Conservation (phyloP, 108 stramenopile species). For the Nannochloropsis gaditana region DNA sequence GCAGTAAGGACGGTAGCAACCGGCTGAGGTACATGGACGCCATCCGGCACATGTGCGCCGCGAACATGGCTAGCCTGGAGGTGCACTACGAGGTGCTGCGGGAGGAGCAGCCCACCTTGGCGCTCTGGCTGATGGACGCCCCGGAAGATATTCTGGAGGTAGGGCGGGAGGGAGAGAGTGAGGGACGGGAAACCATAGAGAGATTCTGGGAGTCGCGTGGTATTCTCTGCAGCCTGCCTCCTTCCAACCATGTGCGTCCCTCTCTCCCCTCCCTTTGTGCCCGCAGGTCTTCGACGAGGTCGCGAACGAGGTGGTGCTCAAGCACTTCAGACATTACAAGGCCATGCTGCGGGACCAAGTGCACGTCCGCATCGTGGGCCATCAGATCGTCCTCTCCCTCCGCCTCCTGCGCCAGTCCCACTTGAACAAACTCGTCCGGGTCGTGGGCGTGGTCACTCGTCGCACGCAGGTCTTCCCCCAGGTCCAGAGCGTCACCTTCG, state of each 20-base stretch:
- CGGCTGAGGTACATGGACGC: slow-evolving; percentile 69
- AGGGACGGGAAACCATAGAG: background rate
- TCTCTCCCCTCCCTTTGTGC: slow-evolving; percentile 23
- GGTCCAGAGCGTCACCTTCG: slow-evolving; percentile 61
- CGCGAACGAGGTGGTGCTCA: slow-evolving; percentile 53
- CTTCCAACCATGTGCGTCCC: background rate
- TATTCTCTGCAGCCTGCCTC: slow-evolving; percentile 1
- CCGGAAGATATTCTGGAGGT: slow-evolving; percentile 88
- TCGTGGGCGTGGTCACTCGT: slow-evolving; percentile 92
- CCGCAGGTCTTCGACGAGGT: slow-evolving; percentile 46
- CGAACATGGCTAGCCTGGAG: slow-evolving; percentile 74
- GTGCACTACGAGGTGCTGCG: slow-evolving; percentile 52
- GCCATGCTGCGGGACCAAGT: slow-evolving; percentile 79
- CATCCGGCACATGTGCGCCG: slow-evolving; percentile 83
- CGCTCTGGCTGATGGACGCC: slow-evolving; percentile 89
- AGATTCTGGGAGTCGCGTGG: background rate
- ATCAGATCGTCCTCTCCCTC: slow-evolving; percentile 77
- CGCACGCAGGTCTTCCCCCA: slow-evolving; percentile 89
- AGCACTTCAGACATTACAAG: slow-evolving; percentile 81
- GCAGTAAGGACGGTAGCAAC: slow-evolving; percentile 19
- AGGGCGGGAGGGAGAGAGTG: background rate
- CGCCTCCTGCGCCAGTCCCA: slow-evolving; percentile 79
- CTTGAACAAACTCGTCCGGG: slow-evolving; percentile 83
- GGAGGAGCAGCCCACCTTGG: slow-evolving; percentile 59
- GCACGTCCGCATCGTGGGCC: slow-evolving; percentile 82